Evolutionary conservation across 176 grass and related monocot species (phyloP).

Genomic region (Puya raimondii): DNA sequence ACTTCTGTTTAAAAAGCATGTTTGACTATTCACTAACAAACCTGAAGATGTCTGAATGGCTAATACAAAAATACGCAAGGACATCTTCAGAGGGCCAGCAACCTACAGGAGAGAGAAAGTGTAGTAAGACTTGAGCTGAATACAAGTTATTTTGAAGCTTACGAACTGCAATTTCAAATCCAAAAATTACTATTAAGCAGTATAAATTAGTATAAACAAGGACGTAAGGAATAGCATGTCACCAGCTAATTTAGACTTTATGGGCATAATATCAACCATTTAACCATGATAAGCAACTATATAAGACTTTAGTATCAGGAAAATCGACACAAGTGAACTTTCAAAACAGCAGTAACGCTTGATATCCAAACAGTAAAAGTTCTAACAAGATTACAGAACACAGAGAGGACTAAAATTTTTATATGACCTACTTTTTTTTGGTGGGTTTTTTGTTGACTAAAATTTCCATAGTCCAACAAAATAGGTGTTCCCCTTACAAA

Average conservation of each 20-base stretch:
- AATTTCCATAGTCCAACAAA: too few species aligned
- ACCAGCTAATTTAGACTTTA: constrained; percentile 2
- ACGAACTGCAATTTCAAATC: constrained; percentile 7
- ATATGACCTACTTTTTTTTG: too few species aligned
- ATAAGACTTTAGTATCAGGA: neutral
- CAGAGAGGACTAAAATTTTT: neutral
- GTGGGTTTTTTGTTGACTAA: too few species aligned
- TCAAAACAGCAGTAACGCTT: too few species aligned
- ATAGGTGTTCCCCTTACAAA: too few species aligned
- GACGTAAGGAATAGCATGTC: constrained; percentile 1
- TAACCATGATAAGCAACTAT: neutral
- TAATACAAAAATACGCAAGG: constrained; percentile 85
- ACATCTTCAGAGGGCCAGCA: constrained; percentile 98
- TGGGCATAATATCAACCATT: neutral
- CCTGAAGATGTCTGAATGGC: constrained; percentile 66
- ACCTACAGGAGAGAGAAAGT: constrained; percentile 31
- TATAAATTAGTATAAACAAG: constrained; percentile 5
- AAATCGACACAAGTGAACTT: too few species aligned
- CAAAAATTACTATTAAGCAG: constrained; percentile 1
- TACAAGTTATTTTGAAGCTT: neutral
- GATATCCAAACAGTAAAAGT: neutral
- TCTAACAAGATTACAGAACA: neutral
- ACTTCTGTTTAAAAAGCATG: neutral
- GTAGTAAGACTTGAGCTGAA: constrained; percentile 8
- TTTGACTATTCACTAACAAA: constrained; percentile 24